A percentile compares a stretch with the other conserved stretches of the same genome.
Evolutionary conservation across 345 rosid species (phyloP).

Genomic region (Brassica nigra): DNA sequence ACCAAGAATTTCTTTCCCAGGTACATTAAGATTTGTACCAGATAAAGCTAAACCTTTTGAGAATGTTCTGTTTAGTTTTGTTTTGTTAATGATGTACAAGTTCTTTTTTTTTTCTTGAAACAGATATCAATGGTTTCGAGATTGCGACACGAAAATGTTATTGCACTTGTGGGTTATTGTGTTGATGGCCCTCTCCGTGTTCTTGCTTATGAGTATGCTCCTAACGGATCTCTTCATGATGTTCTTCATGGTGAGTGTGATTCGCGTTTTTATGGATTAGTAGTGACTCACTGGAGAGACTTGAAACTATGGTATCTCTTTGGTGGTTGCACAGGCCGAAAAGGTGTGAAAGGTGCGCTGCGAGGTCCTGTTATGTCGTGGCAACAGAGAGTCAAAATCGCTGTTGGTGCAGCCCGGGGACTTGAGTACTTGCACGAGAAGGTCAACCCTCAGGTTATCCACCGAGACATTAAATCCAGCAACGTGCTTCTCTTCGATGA

Average conservation of each 20-base stretch:
- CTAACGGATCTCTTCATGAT: slow-evolving; percentile 90
- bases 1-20: slow-evolving; percentile 86
- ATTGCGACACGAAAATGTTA: slow-evolving; percentile 71
- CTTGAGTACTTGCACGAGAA: slow-evolving; percentile 95
- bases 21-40: slow-evolving; percentile 30
- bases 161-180: slow-evolving; percentile 75
- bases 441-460: slow-evolving; percentile 71
- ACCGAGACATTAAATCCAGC: slow-evolving; percentile 89
- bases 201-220: slow-evolving; percentile 82
- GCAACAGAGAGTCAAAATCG: slow-evolving; percentile 92
- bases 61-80: slow-evolving; percentile 7
- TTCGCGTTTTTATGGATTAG: neutral
- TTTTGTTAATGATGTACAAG: neutral
- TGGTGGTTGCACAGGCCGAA: slow-evolving; percentile 56
- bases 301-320: slow-evolving; percentile 1
- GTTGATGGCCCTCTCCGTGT: slow-evolving; percentile 80
- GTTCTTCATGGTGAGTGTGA: slow-evolving; percentile 67
- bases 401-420: slow-evolving; percentile 88
- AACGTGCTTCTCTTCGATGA: slow-evolving; percentile 79
- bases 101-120: neutral
- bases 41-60: neutral
- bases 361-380: slow-evolving; percentile 83
- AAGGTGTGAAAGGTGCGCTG: slow-evolving; percentile 87
- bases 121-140: slow-evolving; percentile 90
- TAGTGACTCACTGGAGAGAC: neutral